These are phyloP conservation scores for Nyctanthes arbortristis DNA, from an alignment of 257 asterid genomes.

Conservation along the genomic window DNA sequence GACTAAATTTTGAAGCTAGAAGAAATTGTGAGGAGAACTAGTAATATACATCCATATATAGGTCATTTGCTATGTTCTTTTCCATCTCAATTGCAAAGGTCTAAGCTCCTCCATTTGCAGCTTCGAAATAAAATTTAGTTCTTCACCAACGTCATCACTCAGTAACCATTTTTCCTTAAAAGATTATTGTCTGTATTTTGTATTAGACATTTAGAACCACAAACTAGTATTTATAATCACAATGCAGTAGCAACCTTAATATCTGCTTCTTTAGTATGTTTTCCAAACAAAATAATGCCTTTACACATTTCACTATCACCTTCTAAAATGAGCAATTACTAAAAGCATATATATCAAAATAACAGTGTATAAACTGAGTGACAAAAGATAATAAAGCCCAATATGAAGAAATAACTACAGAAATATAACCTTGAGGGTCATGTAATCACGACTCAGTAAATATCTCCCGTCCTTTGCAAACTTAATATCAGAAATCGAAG, in stretches of 20 bases:
- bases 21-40: neutral
- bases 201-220: neutral
- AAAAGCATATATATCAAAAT: neutral
- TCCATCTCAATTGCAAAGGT: neutral
- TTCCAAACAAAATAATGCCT: conserved; percentile 5
- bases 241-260: neutral
- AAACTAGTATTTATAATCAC: neutral
- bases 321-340: conserved; percentile 8
- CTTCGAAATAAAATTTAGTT: conserved; percentile 1
- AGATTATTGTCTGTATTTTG: neutral
- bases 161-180: conserved; percentile 4
- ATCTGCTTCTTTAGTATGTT: conserved; percentile 10
- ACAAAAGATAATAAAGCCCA: conserved; percentile 10
- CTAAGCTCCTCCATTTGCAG: conserved; percentile 13
- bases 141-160: conserved; percentile 10
- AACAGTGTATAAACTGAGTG: neutral
- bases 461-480: conserved; percentile 82
- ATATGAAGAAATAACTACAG: conserved; percentile 11
- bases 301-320: conserved; percentile 14
- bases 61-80: neutral
- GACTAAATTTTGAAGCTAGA: neutral
- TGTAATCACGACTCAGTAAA: conserved; percentile 81
- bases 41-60: conserved; percentile 7
- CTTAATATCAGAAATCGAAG: conserved; percentile 85
- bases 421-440: conserved; percentile 77